Evolutionary conservation across 2,329 filamentous ascomycete genomes (phyloP).

Genomic region (Pseudocercospora musae): DNA sequence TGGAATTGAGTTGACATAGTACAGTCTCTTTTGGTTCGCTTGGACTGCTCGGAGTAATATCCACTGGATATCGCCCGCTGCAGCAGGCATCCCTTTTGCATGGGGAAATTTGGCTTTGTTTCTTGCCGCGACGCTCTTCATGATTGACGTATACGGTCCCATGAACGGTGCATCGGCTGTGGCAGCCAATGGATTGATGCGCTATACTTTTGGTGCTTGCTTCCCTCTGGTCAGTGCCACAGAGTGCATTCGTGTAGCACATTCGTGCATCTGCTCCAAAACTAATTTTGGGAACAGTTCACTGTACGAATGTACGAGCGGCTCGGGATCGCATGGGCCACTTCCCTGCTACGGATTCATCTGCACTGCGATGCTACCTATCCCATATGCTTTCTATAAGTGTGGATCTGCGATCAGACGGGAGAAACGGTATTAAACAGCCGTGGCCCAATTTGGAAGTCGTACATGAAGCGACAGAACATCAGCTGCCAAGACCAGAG

Average conservation of each 20-base stretch:
- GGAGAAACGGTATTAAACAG: slow-evolving; percentile 11
- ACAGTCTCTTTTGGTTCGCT: slow-evolving; percentile 40
- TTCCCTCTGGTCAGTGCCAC: slow-evolving; percentile 14
- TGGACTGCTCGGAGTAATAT: slow-evolving; percentile 37
- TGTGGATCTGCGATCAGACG: slow-evolving; percentile 30
- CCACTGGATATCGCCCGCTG: slow-evolving; percentile 40
- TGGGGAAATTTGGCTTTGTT: slow-evolving; percentile 35
- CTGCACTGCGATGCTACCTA: slow-evolving; percentile 36
- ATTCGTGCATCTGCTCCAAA: not conserved
- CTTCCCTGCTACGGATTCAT: slow-evolving; percentile 44
- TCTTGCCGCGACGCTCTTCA: slow-evolving; percentile 42
- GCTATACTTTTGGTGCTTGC: slow-evolving; percentile 16
- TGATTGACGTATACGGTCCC: slow-evolving; percentile 53
- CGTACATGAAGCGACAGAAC: not conserved
- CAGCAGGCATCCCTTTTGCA: slow-evolving; percentile 35
- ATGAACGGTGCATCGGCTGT: slow-evolving; percentile 56
- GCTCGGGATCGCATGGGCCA: slow-evolving; percentile 45
- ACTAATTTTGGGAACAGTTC: not conserved
- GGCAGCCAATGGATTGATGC: slow-evolving; percentile 55
- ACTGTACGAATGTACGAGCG: slow-evolving; percentile 35
- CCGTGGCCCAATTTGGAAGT: not conserved
- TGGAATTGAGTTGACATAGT: slow-evolving; percentile 4
- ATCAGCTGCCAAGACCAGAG: not conserved
- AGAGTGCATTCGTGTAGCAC: not conserved
- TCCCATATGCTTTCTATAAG: slow-evolving; percentile 38